Conservation (phyloP, 2,329 filamentous ascomycete species). For the Stagonosporopsis cucurbitacearum region DNA sequence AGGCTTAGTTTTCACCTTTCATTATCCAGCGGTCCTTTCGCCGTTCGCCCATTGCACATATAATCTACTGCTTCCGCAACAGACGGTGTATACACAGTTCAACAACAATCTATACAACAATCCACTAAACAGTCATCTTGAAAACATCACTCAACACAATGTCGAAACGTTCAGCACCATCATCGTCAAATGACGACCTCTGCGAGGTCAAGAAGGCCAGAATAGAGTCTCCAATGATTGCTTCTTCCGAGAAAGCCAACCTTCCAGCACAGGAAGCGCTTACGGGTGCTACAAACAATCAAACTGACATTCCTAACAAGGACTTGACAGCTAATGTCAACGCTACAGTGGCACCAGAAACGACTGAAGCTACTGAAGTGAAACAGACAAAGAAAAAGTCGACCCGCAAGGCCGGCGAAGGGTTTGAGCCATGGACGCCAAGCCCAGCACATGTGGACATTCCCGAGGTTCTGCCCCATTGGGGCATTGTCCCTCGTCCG, state of each 20-base stretch:
- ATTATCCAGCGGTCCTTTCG: neutral
- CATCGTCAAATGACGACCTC: neutral
- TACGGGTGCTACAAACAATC: neutral
- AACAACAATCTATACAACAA: neutral
- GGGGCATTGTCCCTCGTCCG: slow-evolving; percentile 30
- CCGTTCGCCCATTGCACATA: neutral
- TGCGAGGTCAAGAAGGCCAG: neutral
- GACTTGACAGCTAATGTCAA: neutral
- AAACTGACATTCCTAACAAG: neutral
- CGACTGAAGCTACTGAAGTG: neutral
- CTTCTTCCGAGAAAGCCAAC: neutral
- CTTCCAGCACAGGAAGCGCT: neutral
- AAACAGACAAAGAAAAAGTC: neutral
- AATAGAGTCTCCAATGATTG: neutral
- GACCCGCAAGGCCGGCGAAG: slow-evolving; percentile 3
- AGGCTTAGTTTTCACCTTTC: neutral
- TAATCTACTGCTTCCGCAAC: neutral
- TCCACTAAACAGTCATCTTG: neutral
- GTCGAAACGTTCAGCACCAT: slow-evolving; percentile 2
- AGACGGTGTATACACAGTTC: neutral
- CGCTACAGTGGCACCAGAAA: neutral
- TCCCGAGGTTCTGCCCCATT: neutral
- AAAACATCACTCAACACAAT: neutral
- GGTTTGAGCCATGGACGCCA: neutral
- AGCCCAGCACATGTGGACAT: neutral